Evolutionary conservation across 148 eudicot species (phyloP), one percentile per base, ranked within the genome.

Genomic region (Vaccinium macrocarpon): DNA sequence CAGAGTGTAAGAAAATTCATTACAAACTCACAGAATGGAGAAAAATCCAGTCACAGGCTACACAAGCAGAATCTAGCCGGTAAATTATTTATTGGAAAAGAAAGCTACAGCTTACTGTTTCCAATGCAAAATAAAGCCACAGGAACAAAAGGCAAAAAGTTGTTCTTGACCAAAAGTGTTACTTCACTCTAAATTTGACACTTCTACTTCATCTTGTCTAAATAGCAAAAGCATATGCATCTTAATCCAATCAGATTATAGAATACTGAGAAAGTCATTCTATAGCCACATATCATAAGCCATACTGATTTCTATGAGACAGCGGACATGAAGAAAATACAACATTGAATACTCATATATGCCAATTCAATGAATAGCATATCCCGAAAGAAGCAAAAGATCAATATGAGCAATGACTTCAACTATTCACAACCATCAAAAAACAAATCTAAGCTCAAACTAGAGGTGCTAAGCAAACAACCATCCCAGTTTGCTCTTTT

Each of bases 381-480:
- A 42, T 18, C 78, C 46, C 18, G 11, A 8, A 8, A 29, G 73
- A 68, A 68, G 73, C 73, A 68, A 29, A 27, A 68, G 73, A 68
- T 38, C 6, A 25, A 53, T 27, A 52, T 78, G 18, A 76, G 53
- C 56, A 49, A n/a, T 49, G 53, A 77, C 55, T 2, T 2, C 78
- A 74, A 74, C 78, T 42, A 11, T 76, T 50, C 56, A 76, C 27
- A 74, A 74, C 78, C 19, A 11, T 76, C 23, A 32, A 76, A 29
- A 27, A 66, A 55, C 15, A 56, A 79, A 53, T 18, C 81, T 4
- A 55, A 75, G 25, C 3, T 23, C 53, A 75, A 75, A 79, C 50
- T 55, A 61, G 62, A 53, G 55, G 18, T 78, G 19, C 23, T 25
- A 78, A 52, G 46, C 52, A 42, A 50, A n/a, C 82, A 21, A 80